Evolutionary conservation across 2,329 filamentous ascomycete species (phyloP).

Genomic region (Alternaria consortialis): DNA sequence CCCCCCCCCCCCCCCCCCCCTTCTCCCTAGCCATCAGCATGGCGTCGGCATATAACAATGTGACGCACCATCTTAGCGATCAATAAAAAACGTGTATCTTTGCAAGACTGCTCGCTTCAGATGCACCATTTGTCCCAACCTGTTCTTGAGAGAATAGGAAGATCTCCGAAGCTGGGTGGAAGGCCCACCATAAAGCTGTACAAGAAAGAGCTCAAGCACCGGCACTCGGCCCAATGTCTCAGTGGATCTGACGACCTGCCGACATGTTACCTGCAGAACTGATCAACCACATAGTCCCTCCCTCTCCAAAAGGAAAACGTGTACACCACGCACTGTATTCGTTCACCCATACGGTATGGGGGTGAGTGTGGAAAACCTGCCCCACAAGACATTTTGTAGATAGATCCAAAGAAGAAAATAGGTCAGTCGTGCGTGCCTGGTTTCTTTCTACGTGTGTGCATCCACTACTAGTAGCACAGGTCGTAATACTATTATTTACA

Average conservation of each 20-base stretch:
- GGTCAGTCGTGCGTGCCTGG: background rate
- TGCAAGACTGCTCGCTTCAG: no score
- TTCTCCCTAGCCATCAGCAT: background rate
- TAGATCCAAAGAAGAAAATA: background rate
- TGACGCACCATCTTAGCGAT: background rate
- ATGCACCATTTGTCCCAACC: no score
- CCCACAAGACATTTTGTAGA: background rate
- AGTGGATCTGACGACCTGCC: background rate
- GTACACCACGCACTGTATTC: background rate
- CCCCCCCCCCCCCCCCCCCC: no score
- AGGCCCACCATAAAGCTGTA: no score
- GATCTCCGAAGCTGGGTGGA: no score
- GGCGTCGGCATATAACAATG: background rate
- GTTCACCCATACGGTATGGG: background rate
- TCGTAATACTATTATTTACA: background rate
- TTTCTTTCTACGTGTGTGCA: background rate
- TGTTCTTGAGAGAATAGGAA: no score
- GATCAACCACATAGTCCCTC: background rate
- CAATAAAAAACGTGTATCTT: background rate
- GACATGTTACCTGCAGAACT: background rate
- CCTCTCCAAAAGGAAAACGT: background rate
- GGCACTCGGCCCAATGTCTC: no score
- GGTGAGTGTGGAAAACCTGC: background rate
- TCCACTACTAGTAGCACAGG: background rate
- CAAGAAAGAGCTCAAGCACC: no score